These are phyloP conservation scores for Kernera saxatilis DNA, from an alignment of 345 rosid species.

Conservation along the genomic window DNA sequence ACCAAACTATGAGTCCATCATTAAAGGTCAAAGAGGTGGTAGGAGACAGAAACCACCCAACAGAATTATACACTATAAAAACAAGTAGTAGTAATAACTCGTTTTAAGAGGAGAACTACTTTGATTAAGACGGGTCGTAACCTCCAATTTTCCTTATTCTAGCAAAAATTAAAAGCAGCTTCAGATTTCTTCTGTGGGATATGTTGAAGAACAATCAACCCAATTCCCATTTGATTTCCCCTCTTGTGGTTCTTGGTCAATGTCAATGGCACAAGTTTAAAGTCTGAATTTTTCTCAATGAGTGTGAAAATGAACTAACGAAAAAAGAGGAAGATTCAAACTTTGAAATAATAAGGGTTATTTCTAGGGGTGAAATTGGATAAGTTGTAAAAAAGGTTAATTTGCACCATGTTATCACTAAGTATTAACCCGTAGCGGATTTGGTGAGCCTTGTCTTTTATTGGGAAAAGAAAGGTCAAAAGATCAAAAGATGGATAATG, in stretches of 20 bases:
- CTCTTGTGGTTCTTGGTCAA: constrained; percentile 16
- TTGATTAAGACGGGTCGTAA: constrained; percentile 10
- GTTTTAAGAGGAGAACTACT: constrained; percentile 10
- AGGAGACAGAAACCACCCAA: constrained; percentile 9
- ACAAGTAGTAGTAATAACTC: neutral
- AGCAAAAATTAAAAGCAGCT: neutral
- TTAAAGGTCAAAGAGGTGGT: constrained; percentile 31
- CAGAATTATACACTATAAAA: constrained; percentile 3
- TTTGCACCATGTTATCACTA: neutral
- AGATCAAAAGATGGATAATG: constrained; percentile 8
- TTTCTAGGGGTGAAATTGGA: neutral
- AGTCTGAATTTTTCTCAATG: neutral
- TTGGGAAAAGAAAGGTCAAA: neutral
- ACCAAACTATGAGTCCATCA: constrained; percentile 27
- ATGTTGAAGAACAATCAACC: constrained; percentile 6
- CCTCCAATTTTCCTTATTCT: neutral
- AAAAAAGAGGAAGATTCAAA: neutral
- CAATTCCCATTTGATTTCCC: neutral
- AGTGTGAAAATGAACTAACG: neutral
- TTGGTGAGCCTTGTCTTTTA: constrained; percentile 19
- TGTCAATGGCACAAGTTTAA: neutral
- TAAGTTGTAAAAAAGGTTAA: neutral
- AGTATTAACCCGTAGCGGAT: constrained; percentile 6
- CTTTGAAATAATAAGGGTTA: neutral
- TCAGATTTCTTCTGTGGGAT: neutral